A percentile compares a stretch with the other conserved stretches of the same genome.
These are phyloP conservation scores for Wickerhamomyces ciferrii DNA, from an alignment of 805 yeast genomes.

Conservation along the genomic window DNA sequence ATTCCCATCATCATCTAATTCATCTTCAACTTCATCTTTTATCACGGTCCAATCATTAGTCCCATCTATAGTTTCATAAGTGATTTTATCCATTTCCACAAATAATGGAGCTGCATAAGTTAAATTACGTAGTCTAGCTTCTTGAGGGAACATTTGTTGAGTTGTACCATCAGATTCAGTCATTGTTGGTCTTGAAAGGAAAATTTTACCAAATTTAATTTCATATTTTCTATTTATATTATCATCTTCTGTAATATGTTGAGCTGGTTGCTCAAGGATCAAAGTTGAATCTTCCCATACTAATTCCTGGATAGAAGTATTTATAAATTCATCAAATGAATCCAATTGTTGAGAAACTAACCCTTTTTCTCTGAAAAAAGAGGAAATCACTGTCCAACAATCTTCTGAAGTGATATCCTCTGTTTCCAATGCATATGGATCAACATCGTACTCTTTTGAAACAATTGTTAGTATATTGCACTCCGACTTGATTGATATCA, in stretches of 20 bases:
- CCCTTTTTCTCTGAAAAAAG: slow-evolving; percentile 95
- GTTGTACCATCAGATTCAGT: slow-evolving; percentile 99
- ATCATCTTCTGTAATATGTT: slow-evolving; percentile 88
- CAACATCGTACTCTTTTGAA: slow-evolving; percentile 37
- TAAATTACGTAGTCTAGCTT: slow-evolving; percentile 91
- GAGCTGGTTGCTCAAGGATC: slow-evolving; percentile 97
- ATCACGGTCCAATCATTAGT: slow-evolving; percentile 54
- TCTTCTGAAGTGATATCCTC: slow-evolving; percentile 89
- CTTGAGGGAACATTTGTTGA: slow-evolving; percentile 97
- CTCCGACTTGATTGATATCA: too few species aligned
- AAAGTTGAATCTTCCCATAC: slow-evolving; percentile 94
- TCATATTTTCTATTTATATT: slow-evolving; percentile 89
- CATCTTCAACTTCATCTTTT: slow-evolving; percentile 49
- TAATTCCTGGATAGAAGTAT: slow-evolving; percentile 92
- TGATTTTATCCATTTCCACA: slow-evolving; percentile 91
- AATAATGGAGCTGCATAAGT: slow-evolving; percentile 95
- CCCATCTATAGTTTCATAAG: slow-evolving; percentile 77
- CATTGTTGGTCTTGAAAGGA: slow-evolving; percentile 94
- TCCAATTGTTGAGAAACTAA: slow-evolving; percentile 97
- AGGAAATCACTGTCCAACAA: slow-evolving; percentile 97
- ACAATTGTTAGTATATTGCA: neutral
- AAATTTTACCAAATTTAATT: slow-evolving; percentile 96
- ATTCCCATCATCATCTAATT: slow-evolving; percentile 54
- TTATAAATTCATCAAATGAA: slow-evolving; percentile 96
- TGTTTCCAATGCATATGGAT: slow-evolving; percentile 70